phyloP scores from a whole-genome alignment of 441 rosid genomes.

The Euphorbia schlechtendalii region DNA sequence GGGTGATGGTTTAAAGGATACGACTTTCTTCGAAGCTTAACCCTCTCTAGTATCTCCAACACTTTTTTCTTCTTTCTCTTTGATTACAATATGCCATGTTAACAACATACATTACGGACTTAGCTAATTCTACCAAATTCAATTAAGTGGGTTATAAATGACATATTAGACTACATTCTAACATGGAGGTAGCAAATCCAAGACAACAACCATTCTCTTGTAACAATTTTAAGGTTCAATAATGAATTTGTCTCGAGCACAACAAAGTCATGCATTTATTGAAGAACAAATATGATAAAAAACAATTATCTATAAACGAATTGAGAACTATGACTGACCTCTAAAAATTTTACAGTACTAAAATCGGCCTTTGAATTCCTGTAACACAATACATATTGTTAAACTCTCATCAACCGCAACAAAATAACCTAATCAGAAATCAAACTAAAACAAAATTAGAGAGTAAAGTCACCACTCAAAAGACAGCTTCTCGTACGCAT shows the following conservation, averaged over 20 bases:
- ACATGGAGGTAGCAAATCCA: background rate
- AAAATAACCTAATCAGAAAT: background rate
- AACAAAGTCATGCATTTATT: background rate
- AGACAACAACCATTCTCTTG: background rate
- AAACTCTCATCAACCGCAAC: background rate
- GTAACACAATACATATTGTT: conserved; percentile 20
- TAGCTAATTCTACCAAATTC: background rate
- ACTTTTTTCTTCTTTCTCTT: background rate
- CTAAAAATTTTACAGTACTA: conserved; percentile 41
- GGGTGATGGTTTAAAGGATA: background rate
- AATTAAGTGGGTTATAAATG: background rate
- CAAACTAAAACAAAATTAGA: background rate
- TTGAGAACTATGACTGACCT: conserved; percentile 38
- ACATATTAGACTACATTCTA: background rate
- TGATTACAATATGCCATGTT: background rate
- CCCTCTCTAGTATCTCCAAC: background rate
- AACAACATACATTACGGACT: background rate
- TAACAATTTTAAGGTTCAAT: background rate
- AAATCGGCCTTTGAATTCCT: conserved; percentile 48
- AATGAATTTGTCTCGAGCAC: background rate
- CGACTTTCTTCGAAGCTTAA: background rate
- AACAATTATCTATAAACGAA: background rate
- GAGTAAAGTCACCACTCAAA: conserved; percentile 40
- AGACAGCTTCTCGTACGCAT: conserved; percentile 54
- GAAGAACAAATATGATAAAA: background rate